phyloP scores from a whole-genome alignment of 202 grass and related monocot species.

The Carex arenaria region DNA sequence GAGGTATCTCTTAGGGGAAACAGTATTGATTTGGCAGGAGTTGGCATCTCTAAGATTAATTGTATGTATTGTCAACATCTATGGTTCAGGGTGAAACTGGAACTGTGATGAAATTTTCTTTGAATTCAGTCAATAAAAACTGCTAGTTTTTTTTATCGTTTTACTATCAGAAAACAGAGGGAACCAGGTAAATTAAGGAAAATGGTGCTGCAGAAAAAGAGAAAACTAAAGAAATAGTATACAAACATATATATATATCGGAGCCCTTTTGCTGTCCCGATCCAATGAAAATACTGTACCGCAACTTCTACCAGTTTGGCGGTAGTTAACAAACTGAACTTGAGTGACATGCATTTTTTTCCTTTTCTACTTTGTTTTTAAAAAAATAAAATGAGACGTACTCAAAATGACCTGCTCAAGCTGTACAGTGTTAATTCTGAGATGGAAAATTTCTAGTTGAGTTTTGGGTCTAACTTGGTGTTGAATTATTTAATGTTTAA shows the following conservation, averaged over 20 bases:
- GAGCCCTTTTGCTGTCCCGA: background rate
- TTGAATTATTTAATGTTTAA: background rate
- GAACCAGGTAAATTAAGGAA: background rate
- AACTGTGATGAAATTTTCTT: background rate
- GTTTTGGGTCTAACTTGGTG: background rate
- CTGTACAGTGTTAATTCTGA: background rate
- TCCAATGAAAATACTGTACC: background rate
- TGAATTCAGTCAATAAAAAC: background rate
- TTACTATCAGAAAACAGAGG: background rate
- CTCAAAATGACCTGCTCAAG: background rate
- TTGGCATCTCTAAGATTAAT: background rate
- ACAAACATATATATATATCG: background rate
- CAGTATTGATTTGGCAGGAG: background rate
- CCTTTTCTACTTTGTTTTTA: too few relatives aligned
- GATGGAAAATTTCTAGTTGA: background rate
- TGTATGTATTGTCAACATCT: background rate
- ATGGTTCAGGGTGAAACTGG: background rate
- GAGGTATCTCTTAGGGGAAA: background rate
- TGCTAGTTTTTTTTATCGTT: too few relatives aligned
- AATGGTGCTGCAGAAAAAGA: background rate
- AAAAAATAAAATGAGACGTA: background rate
- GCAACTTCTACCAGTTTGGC: background rate
- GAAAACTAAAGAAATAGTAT: background rate
- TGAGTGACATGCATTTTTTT: background rate
- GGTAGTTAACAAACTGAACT: background rate